Conservation (phyloP, 441 rosid species). For the California macrophylla region DNA sequence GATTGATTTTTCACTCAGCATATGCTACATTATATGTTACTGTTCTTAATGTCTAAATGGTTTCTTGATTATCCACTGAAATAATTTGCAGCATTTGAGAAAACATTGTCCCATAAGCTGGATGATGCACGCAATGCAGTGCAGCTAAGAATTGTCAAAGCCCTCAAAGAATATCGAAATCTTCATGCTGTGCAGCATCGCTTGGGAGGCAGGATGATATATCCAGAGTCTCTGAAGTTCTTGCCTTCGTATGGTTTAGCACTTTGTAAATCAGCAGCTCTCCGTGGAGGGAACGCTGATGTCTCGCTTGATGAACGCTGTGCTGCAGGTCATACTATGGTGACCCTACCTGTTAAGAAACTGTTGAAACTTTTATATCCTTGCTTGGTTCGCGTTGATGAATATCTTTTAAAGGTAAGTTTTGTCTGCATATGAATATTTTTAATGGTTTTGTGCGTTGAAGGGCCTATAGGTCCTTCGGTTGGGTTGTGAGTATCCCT, state of each 20-base stretch:
- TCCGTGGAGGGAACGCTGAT: conserved; percentile 86
- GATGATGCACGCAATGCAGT: conserved; percentile 80
- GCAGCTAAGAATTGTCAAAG: conserved; percentile 78
- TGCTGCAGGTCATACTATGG: conserved; percentile 81
- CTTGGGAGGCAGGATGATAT: conserved; percentile 82
- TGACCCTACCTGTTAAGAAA: conserved; percentile 81
- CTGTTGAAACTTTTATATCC: conserved; percentile 80
- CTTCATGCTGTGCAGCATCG: conserved; percentile 90
- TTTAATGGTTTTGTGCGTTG: neutral
- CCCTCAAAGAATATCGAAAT: conserved; percentile 80
- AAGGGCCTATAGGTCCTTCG: neutral
- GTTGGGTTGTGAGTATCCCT: neutral
- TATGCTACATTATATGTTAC: conserved; percentile 14
- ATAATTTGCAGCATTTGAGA: conserved; percentile 74
- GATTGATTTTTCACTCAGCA: conserved; percentile 15
- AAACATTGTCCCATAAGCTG: conserved; percentile 67
- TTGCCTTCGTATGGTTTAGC: conserved; percentile 80
- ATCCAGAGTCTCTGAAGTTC: conserved; percentile 77
- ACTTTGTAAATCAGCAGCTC: conserved; percentile 66
- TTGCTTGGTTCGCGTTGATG: conserved; percentile 70
- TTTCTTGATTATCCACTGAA: conserved; percentile 14
- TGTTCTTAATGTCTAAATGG: conserved; percentile 14
- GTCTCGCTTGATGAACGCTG: conserved; percentile 79
- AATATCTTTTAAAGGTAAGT: conserved; percentile 59
- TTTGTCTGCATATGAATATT: conserved; percentile 14